Base-by-base conservation (phyloP, 768 basidiomycete genomes). In the Amanita jacksonii region DNA sequence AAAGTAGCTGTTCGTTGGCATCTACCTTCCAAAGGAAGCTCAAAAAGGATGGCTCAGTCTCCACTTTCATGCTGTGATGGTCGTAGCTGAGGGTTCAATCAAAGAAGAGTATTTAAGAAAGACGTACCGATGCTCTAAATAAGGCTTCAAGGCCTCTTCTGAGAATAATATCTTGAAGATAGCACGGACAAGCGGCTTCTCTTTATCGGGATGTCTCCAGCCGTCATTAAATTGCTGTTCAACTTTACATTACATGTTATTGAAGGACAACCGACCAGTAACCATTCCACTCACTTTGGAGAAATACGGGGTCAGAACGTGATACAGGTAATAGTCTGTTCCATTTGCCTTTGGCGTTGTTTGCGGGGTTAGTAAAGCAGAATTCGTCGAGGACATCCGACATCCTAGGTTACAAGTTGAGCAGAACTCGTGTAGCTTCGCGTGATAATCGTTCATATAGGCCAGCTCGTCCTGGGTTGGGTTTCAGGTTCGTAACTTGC, bases 1-100 rank as follows among this genome's bases (percentile, higher is more conserved):
- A 83, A 20, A 81, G 66, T 1, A 80, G 59, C 49, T 70, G 70
- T 56, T 82, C 80, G 49, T 75, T 74, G 30, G 66, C 69, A 12
- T 62, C 54, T 43, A 57, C 55, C 31, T 53, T 48, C 30, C 51
- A 48, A 35, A 52, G 48, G 39, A 35, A 27, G n/a, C 19, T 45
- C 36, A 45, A 31, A 18, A 45, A 45, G 35, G 25, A 33, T 16
- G 36, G 15, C 15, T 13, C 15, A 25, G 27, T 3, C n/a, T n/a
- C n/a, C n/a, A 38, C 37, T 22, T 19, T 35, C 18, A 28, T 27
- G 18, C 34, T 39, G 27, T 19, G 19, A 31, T 15, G 10, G 10
- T 5, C 3, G 12, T 30, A 3, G 28, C 36, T n/a, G 30, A 15
- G 36, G 22, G 23, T n/a, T 19, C 19, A 8, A n/a, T n/a, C n/a